phyloP scores from a whole-genome alignment of 2,329 filamentous ascomycete genomes.

The Aspergillus transmontanensis region DNA sequence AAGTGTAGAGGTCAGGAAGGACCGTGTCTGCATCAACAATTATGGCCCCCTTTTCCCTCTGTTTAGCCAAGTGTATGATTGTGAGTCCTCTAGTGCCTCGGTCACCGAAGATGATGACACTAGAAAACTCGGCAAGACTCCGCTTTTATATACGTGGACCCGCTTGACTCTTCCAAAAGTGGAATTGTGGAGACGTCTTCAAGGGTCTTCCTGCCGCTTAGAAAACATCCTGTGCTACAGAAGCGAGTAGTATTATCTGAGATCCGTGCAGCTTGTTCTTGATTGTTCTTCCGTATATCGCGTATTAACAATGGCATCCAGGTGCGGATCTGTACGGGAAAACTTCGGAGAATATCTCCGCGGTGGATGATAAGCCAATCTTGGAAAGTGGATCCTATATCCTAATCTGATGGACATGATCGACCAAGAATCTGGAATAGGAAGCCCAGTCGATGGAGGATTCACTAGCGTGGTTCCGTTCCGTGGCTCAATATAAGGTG shows the following conservation, averaged over 20 bases:
- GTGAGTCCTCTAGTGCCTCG: not conserved
- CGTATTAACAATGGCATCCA: not conserved
- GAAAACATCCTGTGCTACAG: rapidly evolving
- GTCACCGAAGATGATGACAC: not conserved
- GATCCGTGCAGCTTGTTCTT: not conserved
- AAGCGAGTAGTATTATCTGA: not conserved
- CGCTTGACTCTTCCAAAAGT: not conserved
- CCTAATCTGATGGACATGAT: not conserved
- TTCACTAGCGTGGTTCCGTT: not conserved
- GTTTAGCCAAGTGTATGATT: not conserved
- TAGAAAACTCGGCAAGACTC: not conserved
- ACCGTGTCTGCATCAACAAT: not conserved
- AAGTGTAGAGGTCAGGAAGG: no score
- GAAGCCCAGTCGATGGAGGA: not conserved
- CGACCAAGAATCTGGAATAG: not conserved
- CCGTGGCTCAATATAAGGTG: not conserved
- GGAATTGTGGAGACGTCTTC: rapidly evolving
- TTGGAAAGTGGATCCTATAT: not conserved
- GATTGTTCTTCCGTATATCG: not conserved
- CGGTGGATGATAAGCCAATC: not conserved
- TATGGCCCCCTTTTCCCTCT: not conserved
- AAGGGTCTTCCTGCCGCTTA: not conserved
- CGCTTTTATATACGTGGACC: not conserved
- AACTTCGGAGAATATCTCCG: not conserved
- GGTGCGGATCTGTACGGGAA: not conserved